Percentiles rank a stretch among this genome's conserved stretches.
Conservation (phyloP, 805 yeast genomes). For the Candida saitoana region DNA sequence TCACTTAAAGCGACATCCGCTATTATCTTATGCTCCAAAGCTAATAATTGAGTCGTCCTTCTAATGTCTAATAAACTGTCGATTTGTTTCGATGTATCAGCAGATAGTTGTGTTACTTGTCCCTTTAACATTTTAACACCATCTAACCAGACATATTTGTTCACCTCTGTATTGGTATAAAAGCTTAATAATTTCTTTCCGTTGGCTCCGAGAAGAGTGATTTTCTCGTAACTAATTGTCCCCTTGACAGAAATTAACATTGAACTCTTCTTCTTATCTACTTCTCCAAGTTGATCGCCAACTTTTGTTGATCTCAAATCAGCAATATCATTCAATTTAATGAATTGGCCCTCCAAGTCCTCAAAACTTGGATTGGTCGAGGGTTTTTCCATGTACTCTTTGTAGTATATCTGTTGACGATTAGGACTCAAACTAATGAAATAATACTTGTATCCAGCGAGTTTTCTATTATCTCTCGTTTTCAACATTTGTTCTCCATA, state of each 20-base stretch:
- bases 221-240: constrained; percentile 53
- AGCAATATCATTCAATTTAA: constrained; percentile 50
- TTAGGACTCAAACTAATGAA: constrained; percentile 66
- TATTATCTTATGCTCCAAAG: constrained; percentile 25
- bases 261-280: constrained; percentile 38
- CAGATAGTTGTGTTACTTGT: constrained; percentile 27
- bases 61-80: constrained; percentile 32
- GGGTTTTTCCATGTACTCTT: constrained; percentile 50
- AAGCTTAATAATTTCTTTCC: constrained; percentile 49
- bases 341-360: constrained; percentile 43
- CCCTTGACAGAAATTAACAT: constrained; percentile 55
- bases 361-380: constrained; percentile 53
- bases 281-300: constrained; percentile 33
- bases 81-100: constrained; percentile 35
- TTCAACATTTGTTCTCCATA: constrained; percentile 37
- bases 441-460: constrained; percentile 31
- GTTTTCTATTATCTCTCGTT: constrained; percentile 7
- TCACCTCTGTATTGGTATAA: constrained; percentile 66
- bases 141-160: constrained; percentile 72
- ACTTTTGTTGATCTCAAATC: constrained; percentile 50
- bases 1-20: constrained; percentile 11
- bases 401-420: constrained; percentile 54
- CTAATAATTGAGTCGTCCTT: constrained; percentile 37
- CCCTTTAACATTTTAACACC: constrained; percentile 56
- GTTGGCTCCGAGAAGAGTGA: constrained; percentile 44